Percentiles rank a stretch among this genome's conserved stretches.
phyloP scores from a whole-genome alignment of 192 early-diverging fungal species.

The Hyaloraphidium curvatum region DNA sequence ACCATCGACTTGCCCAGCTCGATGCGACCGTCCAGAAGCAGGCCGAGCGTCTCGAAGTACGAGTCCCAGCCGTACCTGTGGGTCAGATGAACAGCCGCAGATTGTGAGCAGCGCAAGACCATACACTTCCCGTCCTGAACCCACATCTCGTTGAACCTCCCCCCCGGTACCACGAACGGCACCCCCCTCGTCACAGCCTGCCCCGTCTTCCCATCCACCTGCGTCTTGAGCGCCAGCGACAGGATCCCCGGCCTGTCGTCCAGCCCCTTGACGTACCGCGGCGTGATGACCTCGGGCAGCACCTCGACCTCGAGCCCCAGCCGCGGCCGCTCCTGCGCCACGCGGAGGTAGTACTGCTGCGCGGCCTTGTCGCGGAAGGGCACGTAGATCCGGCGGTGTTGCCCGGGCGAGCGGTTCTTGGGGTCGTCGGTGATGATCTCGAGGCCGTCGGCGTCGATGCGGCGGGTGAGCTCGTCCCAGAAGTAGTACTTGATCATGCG shows the following conservation, averaged over 20 bases:
- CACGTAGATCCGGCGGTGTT: constrained; percentile 76
- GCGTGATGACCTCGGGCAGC: constrained; percentile 70
- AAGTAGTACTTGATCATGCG: constrained; percentile 83
- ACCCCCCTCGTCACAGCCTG: constrained; percentile 33
- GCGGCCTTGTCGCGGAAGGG: constrained; percentile 61
- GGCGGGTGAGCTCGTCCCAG: constrained; percentile 83
- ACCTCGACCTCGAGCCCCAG: constrained; percentile 57
- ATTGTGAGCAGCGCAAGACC: too few species aligned
- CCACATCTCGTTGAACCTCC: constrained; percentile 98
- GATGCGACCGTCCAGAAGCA: constrained; percentile 65
- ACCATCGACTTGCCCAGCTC: constrained; percentile 87
- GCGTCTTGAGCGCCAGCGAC: constrained; percentile 43
- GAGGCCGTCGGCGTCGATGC: constrained; percentile 45
- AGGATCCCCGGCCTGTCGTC: constrained; percentile 80
- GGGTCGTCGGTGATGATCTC: constrained; percentile 81
- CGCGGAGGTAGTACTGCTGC: constrained; percentile 56
- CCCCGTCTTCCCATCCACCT: background rate
- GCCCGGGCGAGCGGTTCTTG: constrained; percentile 63
- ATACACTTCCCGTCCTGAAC: too few species aligned
- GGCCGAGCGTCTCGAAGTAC: constrained; percentile 81
- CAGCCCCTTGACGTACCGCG: constrained; percentile 77
- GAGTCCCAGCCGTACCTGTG: constrained; percentile 99
- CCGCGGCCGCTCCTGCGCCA: constrained; percentile 40
- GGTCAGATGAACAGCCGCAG: too few species aligned
- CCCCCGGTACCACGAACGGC: constrained; percentile 93